Conservation (phyloP, 176 grass and related monocot species). For the Aegilops tauschii region DNA sequence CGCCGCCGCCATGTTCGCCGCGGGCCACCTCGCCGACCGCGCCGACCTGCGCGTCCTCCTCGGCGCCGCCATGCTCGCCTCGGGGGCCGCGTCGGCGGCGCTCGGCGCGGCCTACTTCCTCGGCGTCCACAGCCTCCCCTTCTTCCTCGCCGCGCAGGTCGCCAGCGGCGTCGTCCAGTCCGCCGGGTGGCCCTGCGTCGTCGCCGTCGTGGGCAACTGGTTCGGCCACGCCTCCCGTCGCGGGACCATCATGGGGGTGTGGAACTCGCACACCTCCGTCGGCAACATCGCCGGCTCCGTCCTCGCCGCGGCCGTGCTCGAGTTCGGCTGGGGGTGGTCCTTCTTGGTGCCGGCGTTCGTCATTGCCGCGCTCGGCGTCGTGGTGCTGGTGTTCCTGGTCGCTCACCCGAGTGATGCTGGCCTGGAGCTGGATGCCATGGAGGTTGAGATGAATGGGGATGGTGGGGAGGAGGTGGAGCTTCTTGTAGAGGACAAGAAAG, state of each 20-base stretch:
- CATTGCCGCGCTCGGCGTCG: conserved; percentile 41
- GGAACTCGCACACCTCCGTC: conserved; percentile 86
- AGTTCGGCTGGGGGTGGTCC: conserved; percentile 92
- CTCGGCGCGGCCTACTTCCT: conserved; percentile 79
- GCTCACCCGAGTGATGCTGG: conserved; percentile 63
- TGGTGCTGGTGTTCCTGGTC: conserved; percentile 60
- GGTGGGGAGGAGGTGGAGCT: conserved; percentile 52
- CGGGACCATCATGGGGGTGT: conserved; percentile 86
- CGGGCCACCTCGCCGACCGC: conserved; percentile 86
- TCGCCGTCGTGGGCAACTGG: conserved; percentile 91
- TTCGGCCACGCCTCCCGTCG: conserved; percentile 62
- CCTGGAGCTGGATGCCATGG: conserved; percentile 30
- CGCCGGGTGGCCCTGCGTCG: conserved; percentile 89
- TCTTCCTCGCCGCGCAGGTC: conserved; percentile 65
- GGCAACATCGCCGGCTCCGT: conserved; percentile 86
- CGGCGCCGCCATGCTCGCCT: conserved; percentile 67
- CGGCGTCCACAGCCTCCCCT: conserved; percentile 51
- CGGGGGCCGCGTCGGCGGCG: conserved; percentile 54
- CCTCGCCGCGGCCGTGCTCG: conserved; percentile 76
- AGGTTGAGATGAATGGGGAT: conserved; percentile 78
- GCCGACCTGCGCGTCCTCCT: conserved; percentile 80
- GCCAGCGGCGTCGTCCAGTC: conserved; percentile 79
- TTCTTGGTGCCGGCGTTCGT: conserved; percentile 61
- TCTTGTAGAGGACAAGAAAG: conserved; percentile 56
- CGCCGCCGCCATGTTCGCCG: conserved; percentile 68